These are phyloP conservation scores for Triticum turgidum DNA, from an alignment of 176 grass and related monocot genomes.

Conservation along the genomic window DNA sequence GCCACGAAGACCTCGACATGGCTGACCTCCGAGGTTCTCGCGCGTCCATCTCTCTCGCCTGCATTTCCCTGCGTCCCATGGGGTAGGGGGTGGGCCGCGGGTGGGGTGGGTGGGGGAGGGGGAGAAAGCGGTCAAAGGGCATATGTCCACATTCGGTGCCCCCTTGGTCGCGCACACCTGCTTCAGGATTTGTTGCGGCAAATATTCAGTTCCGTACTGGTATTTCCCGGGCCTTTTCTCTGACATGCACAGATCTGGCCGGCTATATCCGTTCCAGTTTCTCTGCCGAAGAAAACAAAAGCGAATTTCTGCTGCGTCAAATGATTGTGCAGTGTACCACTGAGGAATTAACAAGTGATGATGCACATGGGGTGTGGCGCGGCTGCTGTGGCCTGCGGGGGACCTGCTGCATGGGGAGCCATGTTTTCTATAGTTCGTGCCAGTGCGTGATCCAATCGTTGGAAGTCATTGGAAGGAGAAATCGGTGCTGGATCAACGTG, in stretches of 20 bases:
- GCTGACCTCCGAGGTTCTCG: not conserved
- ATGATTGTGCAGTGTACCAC: constrained; percentile 52
- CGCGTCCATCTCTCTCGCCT: not conserved
- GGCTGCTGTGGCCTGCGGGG: not conserved
- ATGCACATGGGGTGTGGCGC: not conserved
- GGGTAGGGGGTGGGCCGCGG: not conserved
- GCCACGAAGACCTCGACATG: not conserved
- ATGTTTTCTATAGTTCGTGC: constrained; percentile 19
- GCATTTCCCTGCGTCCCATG: not conserved
- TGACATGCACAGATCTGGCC: constrained; percentile 11
- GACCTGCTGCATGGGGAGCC: constrained; percentile 23
- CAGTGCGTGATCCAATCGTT: not conserved
- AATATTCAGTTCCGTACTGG: constrained; percentile 20
- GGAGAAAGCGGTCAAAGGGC: not conserved
- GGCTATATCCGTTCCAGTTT: not conserved
- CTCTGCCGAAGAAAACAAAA: not conserved
- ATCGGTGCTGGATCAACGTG: constrained; percentile 6
- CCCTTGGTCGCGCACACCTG: not conserved
- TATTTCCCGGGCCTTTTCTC: constrained; percentile 30
- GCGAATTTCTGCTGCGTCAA: constrained; percentile 27
- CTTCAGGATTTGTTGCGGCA: not conserved
- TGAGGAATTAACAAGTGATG: constrained; percentile 26
- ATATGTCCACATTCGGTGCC: constrained; percentile 31
- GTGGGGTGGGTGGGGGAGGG: not conserved
- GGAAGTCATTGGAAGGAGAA: not conserved